phyloP scores from a whole-genome alignment of 129 eudicot genomes.

The Silybum marianum region DNA sequence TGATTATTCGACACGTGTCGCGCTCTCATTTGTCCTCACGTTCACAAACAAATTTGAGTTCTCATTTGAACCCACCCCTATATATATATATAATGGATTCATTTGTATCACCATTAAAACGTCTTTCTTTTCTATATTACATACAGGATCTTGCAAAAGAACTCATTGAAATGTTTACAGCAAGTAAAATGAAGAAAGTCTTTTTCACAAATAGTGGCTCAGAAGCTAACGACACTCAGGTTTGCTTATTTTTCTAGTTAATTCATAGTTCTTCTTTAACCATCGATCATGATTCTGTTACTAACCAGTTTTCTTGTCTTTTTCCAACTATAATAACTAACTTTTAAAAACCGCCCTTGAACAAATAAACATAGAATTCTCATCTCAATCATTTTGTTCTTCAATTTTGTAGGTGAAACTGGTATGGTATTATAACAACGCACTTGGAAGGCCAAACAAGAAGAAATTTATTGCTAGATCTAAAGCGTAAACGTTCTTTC shows the following conservation, averaged over 20 bases:
- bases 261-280: not conserved
- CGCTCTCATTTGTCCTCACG: no score
- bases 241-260: slow-evolving; percentile 18
- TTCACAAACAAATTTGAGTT: no score
- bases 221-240: slow-evolving; percentile 95
- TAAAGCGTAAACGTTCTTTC: slow-evolving; percentile 63
- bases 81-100: not conserved
- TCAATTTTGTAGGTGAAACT: slow-evolving; percentile 73
- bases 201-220: slow-evolving; percentile 95
- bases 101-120: not conserved
- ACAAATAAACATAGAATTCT: not conserved
- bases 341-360: not conserved
- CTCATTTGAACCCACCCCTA: no score
- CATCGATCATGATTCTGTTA: not conserved
- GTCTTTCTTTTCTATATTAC: not conserved
- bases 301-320: not conserved
- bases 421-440: slow-evolving; percentile 96
- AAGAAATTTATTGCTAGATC: slow-evolving; percentile 86
- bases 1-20: no score
- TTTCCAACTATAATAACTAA: not conserved
- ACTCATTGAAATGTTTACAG: slow-evolving; percentile 71
- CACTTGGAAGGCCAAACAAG: slow-evolving; percentile 90
- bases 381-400: not conserved
- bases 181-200: slow-evolving; percentile 73
- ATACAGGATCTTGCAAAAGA: slow-evolving; percentile 86